phyloP scores from a whole-genome alignment of 176 grass and related monocot species.

The Rhynchospora pubera region DNA sequence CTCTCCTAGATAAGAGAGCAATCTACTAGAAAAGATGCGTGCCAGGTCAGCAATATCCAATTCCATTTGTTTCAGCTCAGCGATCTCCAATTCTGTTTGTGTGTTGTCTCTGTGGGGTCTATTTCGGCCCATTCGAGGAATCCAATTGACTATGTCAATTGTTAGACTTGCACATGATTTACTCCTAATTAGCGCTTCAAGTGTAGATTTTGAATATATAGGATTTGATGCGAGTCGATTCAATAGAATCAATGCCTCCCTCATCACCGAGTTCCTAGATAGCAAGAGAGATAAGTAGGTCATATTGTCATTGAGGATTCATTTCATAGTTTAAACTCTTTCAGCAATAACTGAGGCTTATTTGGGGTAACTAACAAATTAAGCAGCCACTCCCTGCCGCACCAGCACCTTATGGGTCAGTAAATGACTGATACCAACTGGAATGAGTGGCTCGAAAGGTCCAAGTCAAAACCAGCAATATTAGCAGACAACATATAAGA shows the following conservation, averaged over 20 bases:
- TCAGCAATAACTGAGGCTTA: background rate
- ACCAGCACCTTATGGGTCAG: background rate
- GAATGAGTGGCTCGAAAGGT: background rate
- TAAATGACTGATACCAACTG: background rate
- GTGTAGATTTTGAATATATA: slow-evolving; percentile 57
- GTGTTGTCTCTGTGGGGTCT: slow-evolving; percentile 19
- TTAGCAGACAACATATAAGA: background rate
- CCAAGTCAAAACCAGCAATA: background rate
- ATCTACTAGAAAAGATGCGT: slow-evolving; percentile 43
- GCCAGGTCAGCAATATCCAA: slow-evolving; percentile 55
- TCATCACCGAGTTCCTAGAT: slow-evolving; percentile 56
- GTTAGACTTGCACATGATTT: slow-evolving; percentile 52
- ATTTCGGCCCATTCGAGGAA: slow-evolving; percentile 31
- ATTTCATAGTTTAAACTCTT: background rate
- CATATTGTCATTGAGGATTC: background rate
- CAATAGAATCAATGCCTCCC: slow-evolving; percentile 79
- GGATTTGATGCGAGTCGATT: slow-evolving; percentile 72
- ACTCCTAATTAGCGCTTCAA: slow-evolving; percentile 50
- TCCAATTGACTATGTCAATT: slow-evolving; percentile 48
- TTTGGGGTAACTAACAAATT: background rate
- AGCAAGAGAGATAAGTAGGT: background rate
- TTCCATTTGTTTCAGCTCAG: slow-evolving; percentile 43
- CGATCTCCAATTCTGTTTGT: slow-evolving; percentile 48
- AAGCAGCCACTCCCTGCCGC: background rate
- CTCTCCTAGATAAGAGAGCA: slow-evolving; percentile 55